A percentile compares a stretch with the other conserved stretches of the same genome.
Evolutionary conservation across 2,329 filamentous ascomycete genomes (phyloP).

Genomic region (Cercospora beticola): DNA sequence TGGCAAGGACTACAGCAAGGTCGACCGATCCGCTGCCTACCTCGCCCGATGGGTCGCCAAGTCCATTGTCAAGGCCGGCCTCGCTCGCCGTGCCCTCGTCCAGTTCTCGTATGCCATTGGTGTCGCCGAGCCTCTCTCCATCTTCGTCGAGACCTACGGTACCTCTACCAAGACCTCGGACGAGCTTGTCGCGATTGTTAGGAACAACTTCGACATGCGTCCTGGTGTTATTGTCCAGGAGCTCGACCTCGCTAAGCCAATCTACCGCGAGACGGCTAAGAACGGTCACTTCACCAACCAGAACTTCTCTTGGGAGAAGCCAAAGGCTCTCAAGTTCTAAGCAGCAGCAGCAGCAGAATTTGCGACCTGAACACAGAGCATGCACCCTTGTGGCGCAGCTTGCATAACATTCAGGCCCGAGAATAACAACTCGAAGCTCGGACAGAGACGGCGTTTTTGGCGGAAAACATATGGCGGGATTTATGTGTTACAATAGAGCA

Average conservation of each 20-base stretch:
- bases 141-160: constrained; percentile 97
- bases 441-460: constrained; percentile 21
- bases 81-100: constrained; percentile 89
- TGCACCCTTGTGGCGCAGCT: neutral
- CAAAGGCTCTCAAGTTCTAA: constrained; percentile 92
- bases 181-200: constrained; percentile 92
- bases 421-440: neutral
- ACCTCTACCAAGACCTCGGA: constrained; percentile 86
- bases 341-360: constrained; percentile 20
- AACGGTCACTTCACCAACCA: constrained; percentile 99
- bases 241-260: constrained; percentile 90
- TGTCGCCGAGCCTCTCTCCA: constrained; percentile 94
- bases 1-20: constrained; percentile 99
- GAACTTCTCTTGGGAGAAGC: constrained; percentile 96
- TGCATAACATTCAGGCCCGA: constrained; percentile 16
- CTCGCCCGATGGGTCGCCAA: constrained; percentile 98
- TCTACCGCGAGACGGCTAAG: constrained; percentile 98
- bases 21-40: constrained; percentile 97
- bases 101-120: constrained; percentile 99
- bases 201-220: constrained; percentile 93
- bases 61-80: constrained; percentile 84
- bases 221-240: constrained; percentile 98
- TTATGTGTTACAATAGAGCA: constrained; percentile 17
- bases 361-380: neutral
- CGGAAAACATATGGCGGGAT: constrained; percentile 2